A percentile compares a stretch with the other conserved stretches of the same genome.
Conservation (phyloP, 352 stramenopile species). For the Pythium monospermum region DNA sequence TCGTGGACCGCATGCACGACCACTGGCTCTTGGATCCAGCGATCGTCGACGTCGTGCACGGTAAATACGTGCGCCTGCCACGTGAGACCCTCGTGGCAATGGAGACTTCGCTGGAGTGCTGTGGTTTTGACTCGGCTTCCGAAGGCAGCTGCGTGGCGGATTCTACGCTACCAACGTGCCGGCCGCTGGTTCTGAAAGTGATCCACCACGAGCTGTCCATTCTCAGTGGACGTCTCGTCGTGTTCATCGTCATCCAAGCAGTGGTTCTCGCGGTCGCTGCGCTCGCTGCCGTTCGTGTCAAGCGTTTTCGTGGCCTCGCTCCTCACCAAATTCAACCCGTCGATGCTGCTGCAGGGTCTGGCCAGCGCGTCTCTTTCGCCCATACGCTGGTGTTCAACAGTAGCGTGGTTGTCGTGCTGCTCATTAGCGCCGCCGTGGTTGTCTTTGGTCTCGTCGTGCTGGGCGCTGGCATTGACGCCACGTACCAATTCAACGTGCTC, state of each 20-base stretch:
- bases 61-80: slow-evolving; percentile 18
- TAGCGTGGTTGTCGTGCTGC: slow-evolving; percentile 12
- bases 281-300: background rate
- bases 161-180: slow-evolving; percentile 13
- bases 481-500: slow-evolving; percentile 67
- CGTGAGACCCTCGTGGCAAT: slow-evolving; percentile 18
- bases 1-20: slow-evolving; percentile 6
- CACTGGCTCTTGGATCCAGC: slow-evolving; percentile 21
- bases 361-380: slow-evolving; percentile 8
- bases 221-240: slow-evolving; percentile 1
- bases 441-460: slow-evolving; percentile 39
- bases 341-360: background rate
- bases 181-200: slow-evolving; percentile 4
- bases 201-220: slow-evolving; percentile 8
- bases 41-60: slow-evolving; percentile 13
- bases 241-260: slow-evolving; percentile 1
- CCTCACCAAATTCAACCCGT: background rate
- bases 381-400: slow-evolving; percentile 15
- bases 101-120: slow-evolving; percentile 27
- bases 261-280: slow-evolving; percentile 2
- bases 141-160: slow-evolving; percentile 15
- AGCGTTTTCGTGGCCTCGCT: slow-evolving; percentile 3
- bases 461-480: slow-evolving; percentile 41
- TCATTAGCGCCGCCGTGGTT: slow-evolving; percentile 20
- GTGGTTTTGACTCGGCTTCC: slow-evolving; percentile 17